Percentiles rank a stretch among this genome's conserved stretches.
phyloP scores from a whole-genome alignment of 108 stramenopile species.

The Pinguiococcus pyrenoidosus region DNA sequence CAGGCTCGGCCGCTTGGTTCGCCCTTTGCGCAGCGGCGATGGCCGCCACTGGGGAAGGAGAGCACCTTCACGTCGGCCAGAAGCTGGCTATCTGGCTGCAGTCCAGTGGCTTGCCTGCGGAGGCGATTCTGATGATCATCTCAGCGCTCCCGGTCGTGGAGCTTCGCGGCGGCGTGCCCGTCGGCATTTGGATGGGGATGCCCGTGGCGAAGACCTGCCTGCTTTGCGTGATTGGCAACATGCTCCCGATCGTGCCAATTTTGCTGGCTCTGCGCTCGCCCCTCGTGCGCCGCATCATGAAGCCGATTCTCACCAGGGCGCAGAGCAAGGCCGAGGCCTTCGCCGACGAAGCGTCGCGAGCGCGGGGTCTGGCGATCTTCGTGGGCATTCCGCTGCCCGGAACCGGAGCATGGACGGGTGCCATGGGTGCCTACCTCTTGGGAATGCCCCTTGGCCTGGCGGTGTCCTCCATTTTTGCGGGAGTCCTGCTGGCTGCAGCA shows the following conservation, averaged over 20 bases:
- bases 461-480: constrained; percentile 69
- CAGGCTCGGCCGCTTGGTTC: too few relatives aligned
- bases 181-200: constrained; percentile 48
- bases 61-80: constrained; percentile 18
- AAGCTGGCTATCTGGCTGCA: constrained; percentile 11
- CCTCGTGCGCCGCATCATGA: too few relatives aligned
- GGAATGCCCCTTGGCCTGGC: constrained; percentile 70
- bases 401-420: constrained; percentile 94
- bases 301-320: too few relatives aligned
- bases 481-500: constrained; percentile 71
- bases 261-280: constrained; percentile 16
- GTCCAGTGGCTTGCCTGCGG: constrained; percentile 47
- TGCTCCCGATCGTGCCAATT: constrained; percentile 41
- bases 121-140: constrained; percentile 67
- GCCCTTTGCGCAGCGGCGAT: too few relatives aligned
- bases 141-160: constrained; percentile 87
- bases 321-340: constrained; percentile 19
- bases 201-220: constrained; percentile 60
- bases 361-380: constrained; percentile 73
- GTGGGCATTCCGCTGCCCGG: constrained; percentile 90
- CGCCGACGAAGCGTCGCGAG: constrained; percentile 22
- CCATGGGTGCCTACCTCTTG: constrained; percentile 79
- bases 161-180: constrained; percentile 57
- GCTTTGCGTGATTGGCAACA: constrained; percentile 77
- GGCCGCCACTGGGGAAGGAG: neutral